Percentiles rank a stretch among this genome's conserved stretches.
Conservation (phyloP, 2,329 filamentous ascomycete genomes). For the Neofusicoccum laricinum region DNA sequence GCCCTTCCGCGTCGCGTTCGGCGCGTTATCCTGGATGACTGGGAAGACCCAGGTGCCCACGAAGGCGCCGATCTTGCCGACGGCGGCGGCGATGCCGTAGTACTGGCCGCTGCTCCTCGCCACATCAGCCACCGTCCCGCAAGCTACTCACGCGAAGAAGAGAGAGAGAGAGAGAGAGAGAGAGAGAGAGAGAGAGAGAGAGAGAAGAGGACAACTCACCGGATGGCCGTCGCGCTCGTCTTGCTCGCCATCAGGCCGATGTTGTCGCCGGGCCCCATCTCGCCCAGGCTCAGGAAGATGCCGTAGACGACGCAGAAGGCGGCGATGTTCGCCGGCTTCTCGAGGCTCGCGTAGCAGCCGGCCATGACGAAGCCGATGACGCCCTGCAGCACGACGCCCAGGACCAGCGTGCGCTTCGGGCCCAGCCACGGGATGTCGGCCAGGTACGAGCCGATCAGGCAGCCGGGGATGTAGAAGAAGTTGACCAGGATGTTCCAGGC, state of each 20-base stretch:
- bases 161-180: too few species aligned
- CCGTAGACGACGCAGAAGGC: constrained; percentile 78
- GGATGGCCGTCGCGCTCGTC: constrained; percentile 82
- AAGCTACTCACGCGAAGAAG: too few species aligned
- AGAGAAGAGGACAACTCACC: too few species aligned
- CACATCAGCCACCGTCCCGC: too few species aligned
- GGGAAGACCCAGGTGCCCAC: constrained; percentile 82
- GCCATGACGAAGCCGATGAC: constrained; percentile 87
- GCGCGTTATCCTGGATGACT: constrained; percentile 48
- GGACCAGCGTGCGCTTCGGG: constrained; percentile 68
- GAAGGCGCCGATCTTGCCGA: constrained; percentile 79
- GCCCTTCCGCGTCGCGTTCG: constrained; percentile 51
- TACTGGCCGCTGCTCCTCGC: constrained; percentile 59
- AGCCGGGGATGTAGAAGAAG: constrained; percentile 83
- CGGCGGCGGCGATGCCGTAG: constrained; percentile 67
- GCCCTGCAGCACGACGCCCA: constrained; percentile 70
- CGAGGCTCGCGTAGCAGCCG: constrained; percentile 70
- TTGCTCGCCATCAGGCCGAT: constrained; percentile 85
- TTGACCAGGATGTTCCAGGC: constrained; percentile 90
- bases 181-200: too few species aligned
- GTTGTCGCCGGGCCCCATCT: constrained; percentile 85
- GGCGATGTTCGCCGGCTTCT: constrained; percentile 63
- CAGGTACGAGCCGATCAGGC: constrained; percentile 71
- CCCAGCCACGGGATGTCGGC: constrained; percentile 69
- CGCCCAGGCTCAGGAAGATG: constrained; percentile 73